Evolutionary conservation across 148 eudicot species (phyloP).

Genomic region (Vaccinium darrowii): DNA sequence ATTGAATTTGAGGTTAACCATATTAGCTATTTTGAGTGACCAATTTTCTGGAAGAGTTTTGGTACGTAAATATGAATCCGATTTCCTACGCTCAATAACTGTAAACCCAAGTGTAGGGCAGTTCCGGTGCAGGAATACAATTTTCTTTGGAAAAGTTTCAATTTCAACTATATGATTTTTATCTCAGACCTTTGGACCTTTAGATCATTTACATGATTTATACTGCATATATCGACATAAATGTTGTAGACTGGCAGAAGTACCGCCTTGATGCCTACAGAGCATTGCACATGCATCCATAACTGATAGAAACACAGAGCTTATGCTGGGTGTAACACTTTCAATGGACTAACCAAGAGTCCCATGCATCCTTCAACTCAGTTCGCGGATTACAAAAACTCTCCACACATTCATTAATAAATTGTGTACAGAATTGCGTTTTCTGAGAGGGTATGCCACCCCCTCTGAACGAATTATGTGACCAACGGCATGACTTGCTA

Average conservation of each 20-base stretch:
- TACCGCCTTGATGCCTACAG: not conserved
- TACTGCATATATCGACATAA: not conserved
- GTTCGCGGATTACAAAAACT: not conserved
- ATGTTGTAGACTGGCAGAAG: not conserved
- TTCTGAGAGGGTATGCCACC: not conserved
- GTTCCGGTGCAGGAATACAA: too few relatives aligned
- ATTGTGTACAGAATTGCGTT: not conserved
- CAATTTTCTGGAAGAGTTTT: too few relatives aligned
- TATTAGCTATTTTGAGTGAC: too few relatives aligned
- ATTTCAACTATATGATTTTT: too few relatives aligned
- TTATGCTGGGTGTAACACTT: not conserved
- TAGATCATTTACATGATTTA: not conserved
- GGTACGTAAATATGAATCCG: too few relatives aligned
- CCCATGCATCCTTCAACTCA: not conserved
- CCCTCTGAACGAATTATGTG: not conserved
- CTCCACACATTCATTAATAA: not conserved
- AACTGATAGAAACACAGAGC: not conserved
- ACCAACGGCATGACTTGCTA: not conserved
- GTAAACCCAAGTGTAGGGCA: too few relatives aligned
- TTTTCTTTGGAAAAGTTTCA: too few relatives aligned
- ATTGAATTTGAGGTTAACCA: too few relatives aligned
- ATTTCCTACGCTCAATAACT: too few relatives aligned
- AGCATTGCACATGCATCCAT: not conserved
- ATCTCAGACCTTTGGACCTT: not conserved
- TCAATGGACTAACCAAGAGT: not conserved